Evolutionary conservation across 768 basidiomycete species (phyloP).

Genomic region (Termitomyces sp.): DNA sequence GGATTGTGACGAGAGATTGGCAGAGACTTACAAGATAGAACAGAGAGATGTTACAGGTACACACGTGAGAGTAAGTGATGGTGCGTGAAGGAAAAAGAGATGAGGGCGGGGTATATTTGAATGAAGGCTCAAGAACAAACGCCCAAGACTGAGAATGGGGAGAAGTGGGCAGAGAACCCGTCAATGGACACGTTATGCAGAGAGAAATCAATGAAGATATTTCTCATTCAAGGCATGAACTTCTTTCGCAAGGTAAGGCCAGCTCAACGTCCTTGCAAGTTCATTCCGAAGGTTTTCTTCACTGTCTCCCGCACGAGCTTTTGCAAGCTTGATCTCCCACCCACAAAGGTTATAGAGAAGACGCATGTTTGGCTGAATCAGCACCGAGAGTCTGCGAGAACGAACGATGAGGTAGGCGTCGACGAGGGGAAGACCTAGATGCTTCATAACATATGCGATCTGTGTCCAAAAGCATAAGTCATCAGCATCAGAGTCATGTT

Average conservation of each 20-base stretch:
- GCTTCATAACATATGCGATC: slow-evolving; percentile 98
- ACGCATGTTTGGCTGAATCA: slow-evolving; percentile 96
- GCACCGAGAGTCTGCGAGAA: slow-evolving; percentile 80
- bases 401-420: slow-evolving; percentile 93
- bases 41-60: not conserved
- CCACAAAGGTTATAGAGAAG: slow-evolving; percentile 90
- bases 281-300: slow-evolving; percentile 47
- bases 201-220: slow-evolving; percentile 38
- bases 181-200: too few species aligned
- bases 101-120: not conserved
- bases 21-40: not conserved
- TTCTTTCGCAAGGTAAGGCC: slow-evolving; percentile 83
- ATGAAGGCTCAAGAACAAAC: not conserved
- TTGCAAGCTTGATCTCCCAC: slow-evolving; percentile 93
- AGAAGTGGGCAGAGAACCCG: not conserved
- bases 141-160: not conserved
- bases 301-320: slow-evolving; percentile 54
- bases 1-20: not conserved
- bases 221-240: slow-evolving; percentile 85
- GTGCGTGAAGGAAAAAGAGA: not conserved
- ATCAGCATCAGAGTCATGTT: not conserved
- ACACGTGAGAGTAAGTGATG: not conserved
- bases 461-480: slow-evolving; percentile 16
- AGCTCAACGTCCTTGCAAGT: slow-evolving; percentile 64
- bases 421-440: slow-evolving; percentile 77